Evolutionary conservation across 73 alveolate species (phyloP).

Genomic region (Tetrahymena malaccensis): DNA sequence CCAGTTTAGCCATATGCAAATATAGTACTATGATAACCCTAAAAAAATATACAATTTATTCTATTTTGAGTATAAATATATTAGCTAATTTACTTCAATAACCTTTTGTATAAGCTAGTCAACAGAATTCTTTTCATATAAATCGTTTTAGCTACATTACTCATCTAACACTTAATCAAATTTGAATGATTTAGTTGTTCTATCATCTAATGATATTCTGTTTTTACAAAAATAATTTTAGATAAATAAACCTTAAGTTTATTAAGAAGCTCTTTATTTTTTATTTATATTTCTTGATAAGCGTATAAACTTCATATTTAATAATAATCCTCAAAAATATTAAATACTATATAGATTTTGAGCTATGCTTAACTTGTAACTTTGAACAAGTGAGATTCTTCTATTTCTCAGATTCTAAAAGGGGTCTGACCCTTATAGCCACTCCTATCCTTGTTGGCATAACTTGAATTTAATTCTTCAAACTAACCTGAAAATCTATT

Average conservation of each 20-base stretch:
- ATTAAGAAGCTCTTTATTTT: neutral
- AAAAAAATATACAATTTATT: too few relatives aligned
- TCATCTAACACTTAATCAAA: slow-evolving; percentile 70
- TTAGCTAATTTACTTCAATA: slow-evolving; percentile 31
- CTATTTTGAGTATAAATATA: neutral
- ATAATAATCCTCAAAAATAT: neutral
- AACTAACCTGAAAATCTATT: neutral
- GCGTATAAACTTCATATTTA: neutral
- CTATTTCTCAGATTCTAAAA: slow-evolving; percentile 26
- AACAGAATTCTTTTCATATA: slow-evolving; percentile 57
- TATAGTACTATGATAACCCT: slow-evolving; percentile 88
- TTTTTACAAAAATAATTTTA: neutral
- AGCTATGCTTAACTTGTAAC: slow-evolving; percentile 49
- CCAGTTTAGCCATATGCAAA: slow-evolving; percentile 96
- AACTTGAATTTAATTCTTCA: neutral
- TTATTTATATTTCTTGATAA: neutral
- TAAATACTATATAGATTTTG: slow-evolving; percentile 31
- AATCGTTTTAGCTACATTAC: slow-evolving; percentile 56
- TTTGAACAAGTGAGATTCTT: slow-evolving; percentile 33
- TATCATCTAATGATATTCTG: slow-evolving; percentile 12
- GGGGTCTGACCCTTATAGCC: slow-evolving; percentile 62
- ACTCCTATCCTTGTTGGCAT: slow-evolving; percentile 44
- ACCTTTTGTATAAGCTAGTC: slow-evolving; percentile 62
- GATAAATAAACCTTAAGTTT: too few relatives aligned
- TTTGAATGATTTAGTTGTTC: slow-evolving; percentile 55